Conservation (phyloP, 352 stramenopile species). For the Globisporangium polare region DNA sequence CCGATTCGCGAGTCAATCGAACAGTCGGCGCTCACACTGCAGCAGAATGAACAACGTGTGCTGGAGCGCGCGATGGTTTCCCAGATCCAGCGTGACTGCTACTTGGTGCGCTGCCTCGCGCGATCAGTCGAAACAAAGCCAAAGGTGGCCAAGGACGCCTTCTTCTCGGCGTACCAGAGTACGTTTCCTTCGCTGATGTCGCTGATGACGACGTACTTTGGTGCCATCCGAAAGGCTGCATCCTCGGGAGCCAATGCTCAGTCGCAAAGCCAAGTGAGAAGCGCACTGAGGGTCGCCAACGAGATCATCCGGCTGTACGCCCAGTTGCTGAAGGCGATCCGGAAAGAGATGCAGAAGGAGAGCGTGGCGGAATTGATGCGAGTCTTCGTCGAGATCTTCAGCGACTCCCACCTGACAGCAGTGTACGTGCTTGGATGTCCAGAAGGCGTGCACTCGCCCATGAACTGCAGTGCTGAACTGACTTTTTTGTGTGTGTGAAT, state of each 20-base stretch:
- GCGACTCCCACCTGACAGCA: slow-evolving; percentile 56
- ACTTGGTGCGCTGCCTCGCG: slow-evolving; percentile 62
- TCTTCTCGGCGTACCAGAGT: slow-evolving; percentile 58
- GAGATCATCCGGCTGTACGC: slow-evolving; percentile 75
- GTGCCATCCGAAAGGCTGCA: slow-evolving; percentile 51
- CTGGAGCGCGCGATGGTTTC: slow-evolving; percentile 58
- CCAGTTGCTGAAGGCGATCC: slow-evolving; percentile 74
- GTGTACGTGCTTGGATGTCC: slow-evolving; percentile 35
- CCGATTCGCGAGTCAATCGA: slow-evolving; percentile 72
- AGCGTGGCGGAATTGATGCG: slow-evolving; percentile 65
- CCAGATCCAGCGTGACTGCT: slow-evolving; percentile 69
- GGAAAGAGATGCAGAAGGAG: slow-evolving; percentile 81
- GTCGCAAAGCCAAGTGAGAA: slow-evolving; percentile 48
- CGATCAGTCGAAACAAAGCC: slow-evolving; percentile 70
- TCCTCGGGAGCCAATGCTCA: slow-evolving; percentile 18
- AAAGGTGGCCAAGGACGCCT: slow-evolving; percentile 70
- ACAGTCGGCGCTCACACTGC: slow-evolving; percentile 55
- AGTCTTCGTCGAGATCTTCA: slow-evolving; percentile 80
- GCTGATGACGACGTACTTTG: slow-evolving; percentile 68
- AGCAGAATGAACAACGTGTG: slow-evolving; percentile 71
- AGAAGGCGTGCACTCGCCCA: background rate
- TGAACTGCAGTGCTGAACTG: background rate
- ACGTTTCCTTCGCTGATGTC: slow-evolving; percentile 56
- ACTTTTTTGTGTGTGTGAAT: background rate
- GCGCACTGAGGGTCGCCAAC: slow-evolving; percentile 71